phyloP scores from a whole-genome alignment of 2,329 filamentous ascomycete genomes.

The Mariannaea sp. region DNA sequence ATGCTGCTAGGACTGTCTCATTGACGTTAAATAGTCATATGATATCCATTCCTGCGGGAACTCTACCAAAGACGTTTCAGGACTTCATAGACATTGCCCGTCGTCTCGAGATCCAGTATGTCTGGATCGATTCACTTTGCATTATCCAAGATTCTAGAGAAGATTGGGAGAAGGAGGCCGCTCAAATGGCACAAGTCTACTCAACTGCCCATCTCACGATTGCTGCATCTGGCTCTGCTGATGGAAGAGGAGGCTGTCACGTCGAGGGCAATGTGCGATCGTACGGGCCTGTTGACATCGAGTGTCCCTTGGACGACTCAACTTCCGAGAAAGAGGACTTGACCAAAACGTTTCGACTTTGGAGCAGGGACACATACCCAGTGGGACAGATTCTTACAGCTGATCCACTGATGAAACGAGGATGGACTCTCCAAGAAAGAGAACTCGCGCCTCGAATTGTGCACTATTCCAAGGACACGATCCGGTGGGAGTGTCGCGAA shows the following conservation, averaged over 20 bases:
- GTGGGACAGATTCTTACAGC: neutral
- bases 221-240: constrained; percentile 1
- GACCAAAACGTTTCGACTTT: neutral
- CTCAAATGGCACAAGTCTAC: constrained; percentile 13
- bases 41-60: neutral
- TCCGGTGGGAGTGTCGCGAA: constrained; percentile 13
- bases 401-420: constrained; percentile 9
- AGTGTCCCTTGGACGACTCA: neutral
- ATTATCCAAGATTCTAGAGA: constrained; percentile 11
- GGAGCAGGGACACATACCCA: constrained; percentile 6
- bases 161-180: constrained; percentile 16
- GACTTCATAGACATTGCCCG: constrained; percentile 6
- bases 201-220: constrained; percentile 6
- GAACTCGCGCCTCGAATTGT: constrained; percentile 4
- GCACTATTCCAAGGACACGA: constrained; percentile 12
- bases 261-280: neutral
- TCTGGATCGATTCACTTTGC: constrained; percentile 18
- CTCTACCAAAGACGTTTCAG: constrained; percentile 8
- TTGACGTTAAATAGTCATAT: neutral
- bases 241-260: constrained; percentile 7
- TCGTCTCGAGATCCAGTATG: constrained; percentile 2
- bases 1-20: neutral
- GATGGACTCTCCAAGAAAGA: constrained; percentile 15
- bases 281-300: constrained; percentile 3
- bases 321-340: neutral